Evolutionary conservation across 2,329 filamentous ascomycete species (phyloP).

Genomic region (Alternaria sp.): DNA sequence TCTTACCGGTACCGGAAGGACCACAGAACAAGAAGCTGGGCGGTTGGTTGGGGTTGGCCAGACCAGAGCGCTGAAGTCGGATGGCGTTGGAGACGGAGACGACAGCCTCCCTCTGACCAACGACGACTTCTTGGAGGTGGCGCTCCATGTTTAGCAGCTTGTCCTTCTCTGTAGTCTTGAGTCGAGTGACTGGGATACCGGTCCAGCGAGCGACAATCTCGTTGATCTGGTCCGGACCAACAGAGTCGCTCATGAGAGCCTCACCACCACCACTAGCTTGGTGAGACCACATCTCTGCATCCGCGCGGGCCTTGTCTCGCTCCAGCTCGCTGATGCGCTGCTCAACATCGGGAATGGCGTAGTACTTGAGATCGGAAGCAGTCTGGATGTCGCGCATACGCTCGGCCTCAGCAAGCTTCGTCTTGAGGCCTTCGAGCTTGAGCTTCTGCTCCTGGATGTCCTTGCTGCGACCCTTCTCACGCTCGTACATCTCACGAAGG

Average conservation of each 20-base stretch:
- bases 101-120: constrained; percentile 94
- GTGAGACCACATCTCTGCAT: constrained; percentile 66
- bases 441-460: constrained; percentile 94
- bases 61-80: constrained; percentile 89
- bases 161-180: constrained; percentile 96
- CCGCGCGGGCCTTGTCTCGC: constrained; percentile 76
- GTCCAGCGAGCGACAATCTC: constrained; percentile 98
- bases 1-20: constrained; percentile 98
- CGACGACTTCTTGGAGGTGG: constrained; percentile 80
- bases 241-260: constrained; percentile 85
- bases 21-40: constrained; percentile 99
- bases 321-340: constrained; percentile 81
- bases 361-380: constrained; percentile 94
- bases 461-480: constrained; percentile 87
- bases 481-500: constrained; percentile 93
- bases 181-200: constrained; percentile 93
- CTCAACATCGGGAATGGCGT: constrained; percentile 93
- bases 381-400: constrained; percentile 82
- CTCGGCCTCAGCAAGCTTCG: constrained; percentile 92
- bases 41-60: constrained; percentile 94
- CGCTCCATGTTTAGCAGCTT: constrained; percentile 98
- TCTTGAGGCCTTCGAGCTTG: constrained; percentile 89
- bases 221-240: constrained; percentile 98
- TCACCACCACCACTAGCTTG: constrained; percentile 65
- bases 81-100: constrained; percentile 94